A percentile compares a stretch with the other conserved stretches of the same genome.
Evolutionary conservation across 768 basidiomycete genomes (phyloP).

Genomic region (Peribolospora baueri): DNA sequence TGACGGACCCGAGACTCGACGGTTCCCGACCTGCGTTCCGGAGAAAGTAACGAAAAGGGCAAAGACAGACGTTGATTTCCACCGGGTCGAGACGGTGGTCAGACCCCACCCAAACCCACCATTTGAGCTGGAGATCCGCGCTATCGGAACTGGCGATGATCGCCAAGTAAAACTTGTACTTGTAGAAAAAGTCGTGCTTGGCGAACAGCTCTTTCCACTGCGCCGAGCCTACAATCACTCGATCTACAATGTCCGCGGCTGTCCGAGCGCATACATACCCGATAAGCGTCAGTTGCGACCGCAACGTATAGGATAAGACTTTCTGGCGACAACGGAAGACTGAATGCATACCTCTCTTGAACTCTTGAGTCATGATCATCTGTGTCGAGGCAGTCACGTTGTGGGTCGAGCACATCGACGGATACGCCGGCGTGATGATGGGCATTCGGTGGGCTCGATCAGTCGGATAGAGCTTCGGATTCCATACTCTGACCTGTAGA

Average conservation of each 20-base stretch:
- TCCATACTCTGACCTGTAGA: slow-evolving; percentile 84
- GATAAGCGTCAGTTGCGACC: background rate
- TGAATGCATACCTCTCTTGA: slow-evolving; percentile 46
- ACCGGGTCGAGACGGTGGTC: too few species aligned
- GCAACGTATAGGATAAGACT: background rate
- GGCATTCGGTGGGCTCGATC: slow-evolving; percentile 96
- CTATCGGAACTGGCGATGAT: slow-evolving; percentile 74
- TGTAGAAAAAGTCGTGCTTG: slow-evolving; percentile 91
- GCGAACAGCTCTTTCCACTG: slow-evolving; percentile 82
- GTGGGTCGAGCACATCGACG: slow-evolving; percentile 96
- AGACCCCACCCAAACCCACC: slow-evolving; percentile 29
- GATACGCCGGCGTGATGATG: slow-evolving; percentile 96
- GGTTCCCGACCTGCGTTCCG: slow-evolving; percentile 49
- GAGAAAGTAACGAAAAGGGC: background rate
- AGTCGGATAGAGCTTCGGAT: slow-evolving; percentile 80
- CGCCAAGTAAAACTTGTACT: slow-evolving; percentile 88
- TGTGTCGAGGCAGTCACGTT: slow-evolving; percentile 91
- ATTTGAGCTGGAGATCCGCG: slow-evolving; percentile 69
- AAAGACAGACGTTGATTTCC: background rate
- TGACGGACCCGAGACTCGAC: slow-evolving; percentile 91
- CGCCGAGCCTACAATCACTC: slow-evolving; percentile 57
- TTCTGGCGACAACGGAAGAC: background rate
- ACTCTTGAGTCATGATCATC: slow-evolving; percentile 85
- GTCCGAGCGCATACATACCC: slow-evolving; percentile 1
- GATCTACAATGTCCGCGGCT: slow-evolving; percentile 86